Evolutionary conservation across 106 monocot species (phyloP).

Genomic region (Xerophyta viscosa): DNA sequence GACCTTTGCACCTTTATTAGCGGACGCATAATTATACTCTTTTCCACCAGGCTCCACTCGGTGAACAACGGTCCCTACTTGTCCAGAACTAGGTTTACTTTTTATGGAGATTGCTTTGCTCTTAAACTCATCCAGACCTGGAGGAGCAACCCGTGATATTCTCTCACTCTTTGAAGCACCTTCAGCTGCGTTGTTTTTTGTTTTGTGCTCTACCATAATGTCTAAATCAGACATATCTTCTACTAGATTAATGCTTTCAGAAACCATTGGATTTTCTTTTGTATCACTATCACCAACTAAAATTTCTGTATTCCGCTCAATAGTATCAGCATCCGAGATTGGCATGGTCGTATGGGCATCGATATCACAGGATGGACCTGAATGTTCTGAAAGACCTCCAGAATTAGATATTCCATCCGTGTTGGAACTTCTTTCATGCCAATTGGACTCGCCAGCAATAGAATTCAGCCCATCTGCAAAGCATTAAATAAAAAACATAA

Average conservation of each 20-base stretch:
- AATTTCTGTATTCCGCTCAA: background rate
- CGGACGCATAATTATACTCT: slow-evolving; percentile 86
- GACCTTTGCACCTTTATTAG: slow-evolving; percentile 72
- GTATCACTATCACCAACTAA: slow-evolving; percentile 3
- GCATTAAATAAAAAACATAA: background rate
- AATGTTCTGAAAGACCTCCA: background rate
- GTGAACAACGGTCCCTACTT: slow-evolving; percentile 37
- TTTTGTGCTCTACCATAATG: slow-evolving; percentile 10
- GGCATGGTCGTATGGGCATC: slow-evolving; percentile 6
- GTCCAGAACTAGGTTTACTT: slow-evolving; percentile 23
- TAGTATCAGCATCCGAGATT: too few relatives aligned
- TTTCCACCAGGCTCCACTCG: slow-evolving; percentile 69
- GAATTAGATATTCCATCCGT: slow-evolving; percentile 5
- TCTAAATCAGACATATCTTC: slow-evolving; percentile 6
- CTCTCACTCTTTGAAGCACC: slow-evolving; percentile 31
- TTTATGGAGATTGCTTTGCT: slow-evolving; percentile 41
- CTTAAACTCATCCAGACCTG: slow-evolving; percentile 69
- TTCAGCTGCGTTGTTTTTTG: background rate
- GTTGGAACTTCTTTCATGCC: slow-evolving; percentile 6
- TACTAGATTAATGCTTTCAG: slow-evolving; percentile 3
- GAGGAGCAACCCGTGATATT: slow-evolving; percentile 42
- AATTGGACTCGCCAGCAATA: slow-evolving; percentile 7
- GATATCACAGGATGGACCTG: background rate
- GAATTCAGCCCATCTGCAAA: slow-evolving; percentile 23
- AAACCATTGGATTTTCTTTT: slow-evolving; percentile 7